Percentiles rank a stretch among this genome's conserved stretches.
phyloP scores from a whole-genome alignment of 2,329 filamentous ascomycete species.

The Penicillium sp. region DNA sequence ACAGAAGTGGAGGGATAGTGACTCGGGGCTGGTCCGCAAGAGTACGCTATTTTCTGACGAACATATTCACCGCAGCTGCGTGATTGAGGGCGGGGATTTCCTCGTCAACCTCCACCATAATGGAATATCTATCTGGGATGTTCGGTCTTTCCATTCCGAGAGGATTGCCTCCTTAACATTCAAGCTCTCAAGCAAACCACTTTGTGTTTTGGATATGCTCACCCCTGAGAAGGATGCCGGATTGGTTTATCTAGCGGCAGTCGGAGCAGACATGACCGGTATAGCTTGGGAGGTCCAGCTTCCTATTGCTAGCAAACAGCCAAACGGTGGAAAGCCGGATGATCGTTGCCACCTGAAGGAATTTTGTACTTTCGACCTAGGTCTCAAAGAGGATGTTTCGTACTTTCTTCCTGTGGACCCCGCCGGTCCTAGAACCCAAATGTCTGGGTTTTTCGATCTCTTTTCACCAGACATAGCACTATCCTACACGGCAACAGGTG shows the following conservation, averaged over 20 bases:
- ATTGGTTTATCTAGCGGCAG: constrained; percentile 74
- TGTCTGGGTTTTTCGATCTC: constrained; percentile 80
- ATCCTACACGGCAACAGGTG: constrained; percentile 76
- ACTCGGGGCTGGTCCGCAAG: constrained; percentile 66
- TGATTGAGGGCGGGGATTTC: constrained; percentile 77
- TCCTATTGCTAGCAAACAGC: constrained; percentile 48
- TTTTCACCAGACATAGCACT: constrained; percentile 87
- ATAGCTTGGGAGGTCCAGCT: constrained; percentile 79
- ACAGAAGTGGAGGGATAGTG: constrained; percentile 60
- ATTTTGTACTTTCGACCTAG: constrained; percentile 74
- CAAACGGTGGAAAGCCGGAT: constrained; percentile 33
- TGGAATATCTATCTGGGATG: constrained; percentile 79
- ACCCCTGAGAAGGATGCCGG: constrained; percentile 61
- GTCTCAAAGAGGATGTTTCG: constrained; percentile 56
- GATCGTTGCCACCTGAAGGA: constrained; percentile 60
- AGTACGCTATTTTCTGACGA: constrained; percentile 70
- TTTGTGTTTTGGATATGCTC: constrained; percentile 78
- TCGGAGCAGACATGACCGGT: constrained; percentile 77
- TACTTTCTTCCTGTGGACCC: constrained; percentile 83
- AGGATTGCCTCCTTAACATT: constrained; percentile 66
- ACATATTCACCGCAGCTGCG: constrained; percentile 78
- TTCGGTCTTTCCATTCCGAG: constrained; percentile 62
- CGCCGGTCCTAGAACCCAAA: constrained; percentile 72
- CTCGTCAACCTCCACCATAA: constrained; percentile 78
- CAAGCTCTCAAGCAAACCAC: constrained; percentile 68